Evolutionary conservation across 805 yeast species (phyloP), one percentile per base, ranked within the genome.

Genomic region (Nakazawaea wickerhamii): DNA sequence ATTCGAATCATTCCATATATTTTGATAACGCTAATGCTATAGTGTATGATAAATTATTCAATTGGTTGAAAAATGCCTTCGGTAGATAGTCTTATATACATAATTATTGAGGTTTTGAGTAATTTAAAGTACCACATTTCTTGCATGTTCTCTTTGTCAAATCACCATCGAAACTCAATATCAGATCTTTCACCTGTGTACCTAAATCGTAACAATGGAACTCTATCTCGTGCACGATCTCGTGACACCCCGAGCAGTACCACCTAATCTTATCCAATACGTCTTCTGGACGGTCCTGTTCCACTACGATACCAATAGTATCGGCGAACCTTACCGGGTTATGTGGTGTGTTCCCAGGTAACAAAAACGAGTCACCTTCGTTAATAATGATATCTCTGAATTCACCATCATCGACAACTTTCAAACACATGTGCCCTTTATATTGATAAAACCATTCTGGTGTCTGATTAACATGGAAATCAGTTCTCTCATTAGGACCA

Each of bases 401-500:
- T 44, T 71, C 73, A 2, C 88, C 91, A 25, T 77, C 79, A 46
- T 83, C 88, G 2, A 89, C 95, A 1, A 90, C 95, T 48, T 78
- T 79, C 48, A 90, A 68, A 17, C 84, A 73, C 95, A 90, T 89
- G 20, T 71, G 68, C 2, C 97, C 97, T 60, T 86, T 86, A 59
- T 83, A 76, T 70, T 84, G 91, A 63, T 83, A 80, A 60, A 90
- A 90, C 77, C 88, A 90, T 55, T 90, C 97, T 0, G 97, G 96
- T 0, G 97, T 90, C 53, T 87, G 95, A 57, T 90, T 90, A 38
- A 90, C 77, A 56, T 90, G 97, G 58, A 87, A 90, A 58, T 90
- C 97, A 0, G 95, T 89, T 45, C 97, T 71, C 55, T 82, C 95
- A 59, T 90, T 90, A 3, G 97, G 97, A 0, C 97, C 97, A 13